phyloP scores from a whole-genome alignment of 2,329 filamentous ascomycete species.

The Piedraia hortae region DNA sequence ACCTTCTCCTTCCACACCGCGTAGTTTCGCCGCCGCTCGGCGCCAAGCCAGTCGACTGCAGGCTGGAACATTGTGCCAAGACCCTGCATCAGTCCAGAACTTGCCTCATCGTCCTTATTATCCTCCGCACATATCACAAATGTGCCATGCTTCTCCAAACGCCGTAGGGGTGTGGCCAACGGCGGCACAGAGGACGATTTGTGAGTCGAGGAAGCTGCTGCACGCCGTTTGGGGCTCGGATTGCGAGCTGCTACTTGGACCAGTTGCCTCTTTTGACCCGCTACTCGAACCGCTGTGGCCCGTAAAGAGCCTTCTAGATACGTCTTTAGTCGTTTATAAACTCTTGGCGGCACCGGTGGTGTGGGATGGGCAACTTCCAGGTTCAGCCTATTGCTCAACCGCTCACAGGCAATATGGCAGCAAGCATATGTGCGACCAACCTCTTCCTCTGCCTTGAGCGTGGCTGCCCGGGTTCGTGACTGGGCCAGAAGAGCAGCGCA shows the following conservation, averaged over 20 bases:
- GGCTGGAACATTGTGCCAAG: conserved; percentile 46
- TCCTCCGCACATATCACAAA: conserved; percentile 2
- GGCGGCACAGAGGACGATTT: too few relatives aligned
- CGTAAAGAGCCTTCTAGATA: conserved; percentile 48
- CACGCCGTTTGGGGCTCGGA: too few relatives aligned
- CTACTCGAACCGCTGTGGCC: too few relatives aligned
- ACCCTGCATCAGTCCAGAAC: conserved; percentile 17
- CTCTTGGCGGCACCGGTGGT: conserved; percentile 49
- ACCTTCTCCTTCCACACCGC: conserved; percentile 35
- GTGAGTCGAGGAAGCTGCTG: too few relatives aligned
- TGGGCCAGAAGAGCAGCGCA: conserved; percentile 51
- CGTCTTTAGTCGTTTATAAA: conserved; percentile 61
- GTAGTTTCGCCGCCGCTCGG: conserved; percentile 33
- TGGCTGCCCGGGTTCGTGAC: conserved; percentile 48
- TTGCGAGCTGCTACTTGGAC: too few relatives aligned
- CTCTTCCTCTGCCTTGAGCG: conserved; percentile 63
- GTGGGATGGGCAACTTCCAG: conserved; percentile 49
- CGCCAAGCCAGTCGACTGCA: conserved; percentile 42
- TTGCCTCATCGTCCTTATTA: conserved; percentile 4
- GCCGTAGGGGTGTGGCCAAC: conserved; percentile 11
- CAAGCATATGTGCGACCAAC: conserved; percentile 64
- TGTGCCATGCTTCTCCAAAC: conserved; percentile 14
- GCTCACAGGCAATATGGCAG: conserved; percentile 71
- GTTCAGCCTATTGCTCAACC: conserved; percentile 47
- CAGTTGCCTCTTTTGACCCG: too few relatives aligned